Conservation (phyloP, 176 grass and related monocot species). For the Rhynchospora breviuscula region DNA sequence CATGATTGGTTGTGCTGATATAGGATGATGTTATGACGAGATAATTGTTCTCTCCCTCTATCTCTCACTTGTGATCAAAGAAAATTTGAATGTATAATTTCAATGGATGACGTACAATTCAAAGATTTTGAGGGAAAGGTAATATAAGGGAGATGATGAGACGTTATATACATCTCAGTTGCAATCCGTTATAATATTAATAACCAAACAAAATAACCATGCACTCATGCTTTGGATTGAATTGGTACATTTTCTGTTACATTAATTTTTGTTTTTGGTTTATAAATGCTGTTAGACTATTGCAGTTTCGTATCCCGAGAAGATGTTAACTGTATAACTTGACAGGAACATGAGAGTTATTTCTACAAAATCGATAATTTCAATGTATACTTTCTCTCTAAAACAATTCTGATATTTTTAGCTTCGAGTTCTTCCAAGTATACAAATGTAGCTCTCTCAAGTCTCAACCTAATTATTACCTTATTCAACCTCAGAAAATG, state of each 20-base stretch:
- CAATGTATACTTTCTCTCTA: slow-evolving; percentile 10
- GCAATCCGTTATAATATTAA: background rate
- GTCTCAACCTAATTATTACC: background rate
- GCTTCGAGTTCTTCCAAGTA: background rate
- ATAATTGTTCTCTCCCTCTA: slow-evolving; percentile 1
- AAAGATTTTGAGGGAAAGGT: background rate
- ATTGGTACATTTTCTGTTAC: background rate
- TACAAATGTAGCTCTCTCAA: background rate
- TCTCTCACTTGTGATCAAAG: slow-evolving; percentile 8
- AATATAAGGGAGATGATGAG: slow-evolving; percentile 1
- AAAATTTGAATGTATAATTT: slow-evolving; percentile 3
- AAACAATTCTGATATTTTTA: background rate
- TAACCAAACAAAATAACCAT: slow-evolving; percentile 2
- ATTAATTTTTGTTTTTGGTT: slow-evolving; percentile 17
- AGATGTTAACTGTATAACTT: slow-evolving; percentile 14
- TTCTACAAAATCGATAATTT: slow-evolving; percentile 10
- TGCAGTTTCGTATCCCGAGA: slow-evolving; percentile 19
- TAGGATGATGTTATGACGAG: slow-evolving; percentile 3
- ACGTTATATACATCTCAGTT: background rate
- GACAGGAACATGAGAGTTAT: slow-evolving; percentile 18
- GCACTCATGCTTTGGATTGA: background rate
- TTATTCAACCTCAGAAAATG: background rate
- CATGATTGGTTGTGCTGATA: slow-evolving; percentile 24
- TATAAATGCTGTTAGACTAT: slow-evolving; percentile 17
- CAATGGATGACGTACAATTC: background rate